Evolutionary conservation across 1,139 yeast genomes (phyloP).

Genomic region (Taphrina confusa): DNA sequence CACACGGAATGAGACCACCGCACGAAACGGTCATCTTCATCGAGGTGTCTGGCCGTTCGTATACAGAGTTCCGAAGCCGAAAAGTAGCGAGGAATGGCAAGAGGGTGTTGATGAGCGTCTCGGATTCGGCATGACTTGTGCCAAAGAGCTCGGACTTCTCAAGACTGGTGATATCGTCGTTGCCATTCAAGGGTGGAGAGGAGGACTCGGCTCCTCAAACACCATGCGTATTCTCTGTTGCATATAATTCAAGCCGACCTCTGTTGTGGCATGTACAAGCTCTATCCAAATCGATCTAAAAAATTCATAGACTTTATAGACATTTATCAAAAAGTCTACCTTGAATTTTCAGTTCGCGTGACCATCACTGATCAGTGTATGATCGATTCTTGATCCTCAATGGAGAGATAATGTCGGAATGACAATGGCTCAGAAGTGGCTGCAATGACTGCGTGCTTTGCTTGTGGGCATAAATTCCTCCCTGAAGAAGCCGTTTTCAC

Average conservation of each 20-base stretch:
- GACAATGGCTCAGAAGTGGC: too few relatives aligned
- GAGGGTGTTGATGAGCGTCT: slow-evolving; percentile 94
- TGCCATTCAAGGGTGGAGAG: slow-evolving; percentile 98
- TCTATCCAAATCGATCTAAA: too few relatives aligned
- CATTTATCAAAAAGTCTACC: too few relatives aligned
- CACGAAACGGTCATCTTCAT: slow-evolving; percentile 92
- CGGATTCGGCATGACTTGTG: slow-evolving; percentile 90
- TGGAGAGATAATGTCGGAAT: too few relatives aligned
- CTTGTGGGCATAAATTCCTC: too few relatives aligned
- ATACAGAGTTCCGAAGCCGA: slow-evolving; percentile 62
- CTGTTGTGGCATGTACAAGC: too few relatives aligned
- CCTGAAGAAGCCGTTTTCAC: too few relatives aligned
- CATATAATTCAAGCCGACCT: slow-evolving; percentile 4
- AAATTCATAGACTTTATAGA: background rate
- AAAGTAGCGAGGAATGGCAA: slow-evolving; percentile 72
- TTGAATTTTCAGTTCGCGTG: too few relatives aligned
- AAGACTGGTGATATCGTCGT: slow-evolving; percentile 85
- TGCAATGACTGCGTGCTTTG: too few relatives aligned
- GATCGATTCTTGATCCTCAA: too few relatives aligned
- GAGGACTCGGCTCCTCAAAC: slow-evolving; percentile 98
- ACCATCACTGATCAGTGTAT: too few relatives aligned
- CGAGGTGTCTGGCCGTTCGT: slow-evolving; percentile 98
- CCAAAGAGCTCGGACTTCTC: slow-evolving; percentile 81
- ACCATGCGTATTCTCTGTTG: slow-evolving; percentile 66
- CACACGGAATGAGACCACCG: slow-evolving; percentile 89